Evolutionary conservation across 345 rosid species (phyloP).

Genomic region (Eucalyptus decipiens): DNA sequence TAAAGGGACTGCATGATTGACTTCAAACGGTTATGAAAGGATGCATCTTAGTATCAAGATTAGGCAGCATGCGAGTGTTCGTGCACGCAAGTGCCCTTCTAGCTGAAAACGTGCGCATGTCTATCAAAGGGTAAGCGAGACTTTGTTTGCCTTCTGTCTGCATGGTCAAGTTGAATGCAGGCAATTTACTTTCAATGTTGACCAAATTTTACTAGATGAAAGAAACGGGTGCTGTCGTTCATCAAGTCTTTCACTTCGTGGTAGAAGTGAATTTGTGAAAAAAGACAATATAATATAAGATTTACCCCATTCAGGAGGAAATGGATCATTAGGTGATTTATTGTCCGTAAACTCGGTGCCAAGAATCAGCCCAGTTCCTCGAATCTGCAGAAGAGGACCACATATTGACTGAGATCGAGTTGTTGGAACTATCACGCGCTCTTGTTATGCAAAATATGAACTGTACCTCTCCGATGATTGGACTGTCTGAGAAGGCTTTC

Average conservation of each 20-base stretch:
- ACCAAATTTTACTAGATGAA: neutral
- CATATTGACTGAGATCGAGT: neutral
- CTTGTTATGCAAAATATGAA: neutral
- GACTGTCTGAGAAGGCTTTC: slow-evolving; percentile 71
- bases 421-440: neutral
- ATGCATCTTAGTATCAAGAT: neutral
- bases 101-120: neutral
- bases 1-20: neutral
- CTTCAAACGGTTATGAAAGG: neutral
- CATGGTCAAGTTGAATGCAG: neutral
- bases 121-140: neutral
- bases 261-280: neutral
- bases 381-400: slow-evolving; percentile 37
- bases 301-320: slow-evolving; percentile 97
- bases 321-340: slow-evolving; percentile 80
- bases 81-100: neutral
- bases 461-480: slow-evolving; percentile 83
- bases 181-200: neutral
- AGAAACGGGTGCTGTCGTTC: neutral
- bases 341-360: slow-evolving; percentile 84
- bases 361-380: slow-evolving; percentile 89
- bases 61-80: neutral
- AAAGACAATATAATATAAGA: neutral
- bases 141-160: neutral
- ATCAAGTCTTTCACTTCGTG: neutral